Evolutionary conservation across 2,329 filamentous ascomycete species (phyloP).

Genomic region (Taxawa tesnikishii): DNA sequence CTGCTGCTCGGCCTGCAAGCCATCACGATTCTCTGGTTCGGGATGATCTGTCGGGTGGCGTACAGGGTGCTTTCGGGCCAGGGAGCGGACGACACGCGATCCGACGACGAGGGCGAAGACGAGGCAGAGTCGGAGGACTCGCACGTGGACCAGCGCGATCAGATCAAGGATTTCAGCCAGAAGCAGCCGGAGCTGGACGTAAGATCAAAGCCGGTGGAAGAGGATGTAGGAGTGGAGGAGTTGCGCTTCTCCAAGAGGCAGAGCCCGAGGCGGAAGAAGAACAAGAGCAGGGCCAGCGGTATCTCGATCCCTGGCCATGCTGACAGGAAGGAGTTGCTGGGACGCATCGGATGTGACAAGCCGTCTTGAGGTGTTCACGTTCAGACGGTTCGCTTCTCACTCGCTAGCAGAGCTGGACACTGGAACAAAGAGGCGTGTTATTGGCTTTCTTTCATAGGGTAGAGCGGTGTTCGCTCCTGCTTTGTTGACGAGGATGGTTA

Average conservation of each 20-base stretch:
- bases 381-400: too few species aligned
- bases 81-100: conserved; percentile 73
- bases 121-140: conserved; percentile 40
- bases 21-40: conserved; percentile 79
- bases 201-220: conserved; percentile 4
- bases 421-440: too few species aligned
- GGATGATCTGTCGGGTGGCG: conserved; percentile 75
- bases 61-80: conserved; percentile 65
- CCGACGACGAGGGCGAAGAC: conserved; percentile 69
- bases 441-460: too few species aligned
- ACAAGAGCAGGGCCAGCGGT: conserved; percentile 31
- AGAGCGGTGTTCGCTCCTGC: too few species aligned
- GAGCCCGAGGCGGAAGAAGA: conserved; percentile 29
- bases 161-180: conserved; percentile 11
- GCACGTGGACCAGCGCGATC: conserved; percentile 1
- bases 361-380: too few species aligned
- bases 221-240: conserved; percentile 61
- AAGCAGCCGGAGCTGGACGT: conserved; percentile 15
- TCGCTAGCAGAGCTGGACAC: too few species aligned
- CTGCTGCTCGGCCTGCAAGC: conserved; percentile 67
- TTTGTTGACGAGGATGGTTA: too few species aligned
- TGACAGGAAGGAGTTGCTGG: conserved; percentile 69
- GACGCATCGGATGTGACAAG: conserved; percentile 74
- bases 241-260: conserved; percentile 47
- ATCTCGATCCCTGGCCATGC: conserved; percentile 58